phyloP scores from a whole-genome alignment of 306 rosid genomes.

The Begonia masoniana region DNA sequence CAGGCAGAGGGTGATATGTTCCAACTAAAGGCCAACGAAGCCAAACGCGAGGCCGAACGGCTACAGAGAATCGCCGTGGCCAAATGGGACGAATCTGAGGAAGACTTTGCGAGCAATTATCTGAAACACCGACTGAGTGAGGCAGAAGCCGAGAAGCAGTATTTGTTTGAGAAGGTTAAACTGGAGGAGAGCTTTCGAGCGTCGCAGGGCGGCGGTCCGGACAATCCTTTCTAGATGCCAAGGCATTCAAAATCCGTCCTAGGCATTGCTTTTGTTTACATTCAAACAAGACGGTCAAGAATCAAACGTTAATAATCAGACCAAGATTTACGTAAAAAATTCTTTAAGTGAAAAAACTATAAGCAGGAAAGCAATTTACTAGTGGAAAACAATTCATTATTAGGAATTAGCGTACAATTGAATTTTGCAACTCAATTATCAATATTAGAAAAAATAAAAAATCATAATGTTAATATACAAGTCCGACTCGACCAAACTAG shows the following conservation, averaged over 20 bases:
- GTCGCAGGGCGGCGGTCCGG: conserved; percentile 52
- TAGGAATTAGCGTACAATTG: no score
- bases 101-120: conserved; percentile 83
- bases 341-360: no score
- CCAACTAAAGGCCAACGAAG: conserved; percentile 88
- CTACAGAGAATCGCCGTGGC: conserved; percentile 88
- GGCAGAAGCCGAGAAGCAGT: conserved; percentile 96
- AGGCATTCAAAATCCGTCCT: conserved; percentile 33
- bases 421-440: no score
- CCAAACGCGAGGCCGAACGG: conserved; percentile 87
- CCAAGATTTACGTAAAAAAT: no score
- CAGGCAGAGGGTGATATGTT: conserved; percentile 95
- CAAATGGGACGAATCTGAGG: conserved; percentile 89
- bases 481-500: no score
- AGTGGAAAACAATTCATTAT: no score
- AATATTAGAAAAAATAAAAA: no score
- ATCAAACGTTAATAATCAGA: no score
- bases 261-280: no score
- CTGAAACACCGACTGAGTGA: conserved; percentile 75
- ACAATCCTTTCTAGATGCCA: conserved; percentile 66
- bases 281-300: no score
- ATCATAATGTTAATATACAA: no score
- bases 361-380: no score
- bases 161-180: conserved; percentile 88
- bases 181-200: conserved; percentile 78